Base-by-base conservation (phyloP, 2,329 filamentous ascomycete species). In the Acarospora socialis region DNA sequence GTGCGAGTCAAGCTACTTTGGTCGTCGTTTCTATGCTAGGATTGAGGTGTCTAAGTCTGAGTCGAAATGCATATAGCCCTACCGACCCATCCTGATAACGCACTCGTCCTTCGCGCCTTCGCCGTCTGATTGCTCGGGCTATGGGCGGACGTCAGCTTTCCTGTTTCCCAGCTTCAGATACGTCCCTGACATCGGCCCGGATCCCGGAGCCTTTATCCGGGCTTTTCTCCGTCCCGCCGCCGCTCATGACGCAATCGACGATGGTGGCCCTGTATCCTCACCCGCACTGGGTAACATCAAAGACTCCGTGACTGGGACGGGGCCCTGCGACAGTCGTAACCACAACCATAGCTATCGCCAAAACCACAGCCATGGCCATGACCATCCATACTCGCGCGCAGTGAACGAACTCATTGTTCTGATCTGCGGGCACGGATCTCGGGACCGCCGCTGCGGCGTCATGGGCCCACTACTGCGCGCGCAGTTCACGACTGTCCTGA, bases 111-210 rank as follows among this genome's bases (percentile, higher is more conserved):
- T 84, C 44, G 64, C 68, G 12, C 68, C 73, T 26, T 66, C 55
- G 7, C 41, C 43, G 10, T 30, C 28, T 26, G 32, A 21, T 34
- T 42, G n/a, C n/a, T n/a, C 28, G 32, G 49, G 55, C n/a, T 59
- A 32, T 29, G 40, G 25, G 37, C 32, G 22, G 31, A 37, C 17
- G 0, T 83, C 78, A 1, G 80, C 69, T 2, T 80, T 87, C 48
- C 65, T 93, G 13, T 70, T 93, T 19, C 86, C 86, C 2, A 75
- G 72, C 51, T 93, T 93, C 63, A 77, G 75, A 55, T 84, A 84
- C 53, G 62, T 92, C 10, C 73, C 77, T 0, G 70, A 68, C 34
- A 69, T 92, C 24, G 31, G 21, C n/a, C 23, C 40, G 13, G 40
- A 47, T 34, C 40, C 68, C 22, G 56, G 60, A 21, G 51, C 50